Base-by-base conservation (phyloP, 2,329 filamentous ascomycete genomes). In the Cytospora chrysosperma region DNA sequence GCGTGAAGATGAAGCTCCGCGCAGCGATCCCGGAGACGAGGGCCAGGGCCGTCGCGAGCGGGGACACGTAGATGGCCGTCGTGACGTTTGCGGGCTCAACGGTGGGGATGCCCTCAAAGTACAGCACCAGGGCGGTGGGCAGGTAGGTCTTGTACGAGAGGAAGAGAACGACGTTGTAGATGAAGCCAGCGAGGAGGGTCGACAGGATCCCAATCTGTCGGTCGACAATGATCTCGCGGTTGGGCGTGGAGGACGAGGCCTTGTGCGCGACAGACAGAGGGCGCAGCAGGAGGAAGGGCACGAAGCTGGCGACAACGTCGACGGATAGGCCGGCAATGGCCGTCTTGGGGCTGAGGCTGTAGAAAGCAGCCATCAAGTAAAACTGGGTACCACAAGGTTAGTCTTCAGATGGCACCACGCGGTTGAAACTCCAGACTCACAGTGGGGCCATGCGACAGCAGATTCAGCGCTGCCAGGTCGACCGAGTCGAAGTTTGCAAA, bases 311-410 rank as follows among this genome's bases (percentile, higher is more conserved):
- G 64, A 88, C 70, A 59, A 90, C 78, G 70, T 93, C 90, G 70
- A 94, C 89, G 37, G 78, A 74, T 57, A 92, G 82, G 40, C 86
- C 86, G 47, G 84, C 78, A 32, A 87, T 71, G 24, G 88, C 82
- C 0, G 89, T 88, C 59, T 79, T 75, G 28, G 84, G 79, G 28
- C 84, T 83, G 68, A 96, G 82, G 40, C 81, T 77, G 82, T 96
- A 97, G 79, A 96, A 97, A 59, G 87, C 87, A 32, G 82, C 81
- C 30, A 96, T 81, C 51, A 97, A 86, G 72, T 90, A 91, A 67
- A 90, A 85, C 85, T 88, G n/a, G n/a, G n/a, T n/a, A 40, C 26
- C n/a, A 19, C 51, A 5, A 21, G 6, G 67, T 69, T 55, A 68
- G 64, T 54, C 19, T 60, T 68, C n/a, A 68, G 61, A 53, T n/a